Conservation (phyloP, 169 alveolate species). For the Sarcocystis neurona region DNA sequence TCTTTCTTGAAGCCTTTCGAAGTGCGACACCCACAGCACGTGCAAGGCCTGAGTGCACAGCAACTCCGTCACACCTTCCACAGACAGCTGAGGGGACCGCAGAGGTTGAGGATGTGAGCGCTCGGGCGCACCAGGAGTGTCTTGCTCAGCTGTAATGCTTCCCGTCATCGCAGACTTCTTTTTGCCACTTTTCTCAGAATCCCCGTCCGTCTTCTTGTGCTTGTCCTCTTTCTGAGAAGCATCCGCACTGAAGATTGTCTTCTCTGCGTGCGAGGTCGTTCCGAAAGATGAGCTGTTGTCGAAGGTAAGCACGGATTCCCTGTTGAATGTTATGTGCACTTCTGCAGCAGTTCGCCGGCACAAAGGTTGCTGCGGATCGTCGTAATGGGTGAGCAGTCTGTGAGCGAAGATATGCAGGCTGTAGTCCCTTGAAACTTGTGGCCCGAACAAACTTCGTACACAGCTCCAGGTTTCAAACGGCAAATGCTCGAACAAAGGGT, state of each 20-base stretch:
- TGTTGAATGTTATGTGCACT: neutral
- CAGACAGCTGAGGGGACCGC: no score
- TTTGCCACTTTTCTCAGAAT: no score
- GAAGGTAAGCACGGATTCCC: neutral
- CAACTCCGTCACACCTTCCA: neutral
- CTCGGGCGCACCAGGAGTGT: no score
- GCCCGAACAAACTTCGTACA: neutral
- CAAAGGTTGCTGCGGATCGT: neutral
- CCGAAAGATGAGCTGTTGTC: no score
- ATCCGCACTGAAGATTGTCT: no score
- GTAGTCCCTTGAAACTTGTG: conserved; percentile 9
- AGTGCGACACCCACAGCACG: neutral
- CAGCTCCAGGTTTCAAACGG: neutral
- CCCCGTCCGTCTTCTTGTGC: no score
- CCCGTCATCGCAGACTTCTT: no score
- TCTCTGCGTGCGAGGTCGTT: no score
- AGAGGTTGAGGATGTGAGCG: no score
- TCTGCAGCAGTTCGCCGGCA: neutral
- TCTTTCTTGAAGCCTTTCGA: neutral
- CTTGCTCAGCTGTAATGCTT: no score
- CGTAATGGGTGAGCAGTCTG: conserved; percentile 10
- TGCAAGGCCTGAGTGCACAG: conserved; percentile 19
- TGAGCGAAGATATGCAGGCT: conserved; percentile 22
- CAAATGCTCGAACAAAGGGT: neutral
- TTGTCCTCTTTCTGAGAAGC: no score